A percentile compares a stretch with the other conserved stretches of the same genome.
Evolutionary conservation across 148 eudicot species (phyloP).

Genomic region (Rhododendron mucronatum): DNA sequence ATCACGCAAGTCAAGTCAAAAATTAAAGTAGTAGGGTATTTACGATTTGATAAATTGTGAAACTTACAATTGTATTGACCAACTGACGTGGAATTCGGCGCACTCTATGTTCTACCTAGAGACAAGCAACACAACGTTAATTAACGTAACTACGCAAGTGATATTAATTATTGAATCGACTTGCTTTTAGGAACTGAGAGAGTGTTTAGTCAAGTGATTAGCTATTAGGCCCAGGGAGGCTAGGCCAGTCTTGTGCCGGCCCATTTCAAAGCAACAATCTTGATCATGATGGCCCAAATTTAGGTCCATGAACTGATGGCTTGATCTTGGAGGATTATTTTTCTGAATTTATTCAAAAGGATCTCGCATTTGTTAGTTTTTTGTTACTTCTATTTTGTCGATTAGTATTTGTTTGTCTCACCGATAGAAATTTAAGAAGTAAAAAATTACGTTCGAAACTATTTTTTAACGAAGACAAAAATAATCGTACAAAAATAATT

Average conservation of each 20-base stretch:
- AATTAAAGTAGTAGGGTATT: not conserved
- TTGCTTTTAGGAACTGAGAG: not conserved
- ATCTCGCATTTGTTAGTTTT: no score
- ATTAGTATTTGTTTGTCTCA: no score
- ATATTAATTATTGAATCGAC: not conserved
- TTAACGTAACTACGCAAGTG: no score
- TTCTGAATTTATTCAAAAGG: not conserved
- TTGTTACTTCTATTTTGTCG: no score
- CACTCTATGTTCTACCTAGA: not conserved
- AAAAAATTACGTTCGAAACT: no score
- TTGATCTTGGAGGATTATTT: no score
- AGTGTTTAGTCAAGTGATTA: not conserved
- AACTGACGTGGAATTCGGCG: not conserved
- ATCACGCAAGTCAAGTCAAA: not conserved
- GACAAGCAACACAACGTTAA: not conserved
- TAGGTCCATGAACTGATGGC: not conserved
- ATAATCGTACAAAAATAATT: no score
- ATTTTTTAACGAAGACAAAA: no score
- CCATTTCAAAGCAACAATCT: not conserved
- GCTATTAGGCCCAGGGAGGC: not conserved
- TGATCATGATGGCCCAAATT: not conserved
- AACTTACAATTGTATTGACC: no score
- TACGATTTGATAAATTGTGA: no score
- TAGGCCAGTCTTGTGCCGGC: not conserved
- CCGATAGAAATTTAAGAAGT: no score